Evolutionary conservation across 2,329 filamentous ascomycete species (phyloP).

Genomic region (Aspergillus neotritici): DNA sequence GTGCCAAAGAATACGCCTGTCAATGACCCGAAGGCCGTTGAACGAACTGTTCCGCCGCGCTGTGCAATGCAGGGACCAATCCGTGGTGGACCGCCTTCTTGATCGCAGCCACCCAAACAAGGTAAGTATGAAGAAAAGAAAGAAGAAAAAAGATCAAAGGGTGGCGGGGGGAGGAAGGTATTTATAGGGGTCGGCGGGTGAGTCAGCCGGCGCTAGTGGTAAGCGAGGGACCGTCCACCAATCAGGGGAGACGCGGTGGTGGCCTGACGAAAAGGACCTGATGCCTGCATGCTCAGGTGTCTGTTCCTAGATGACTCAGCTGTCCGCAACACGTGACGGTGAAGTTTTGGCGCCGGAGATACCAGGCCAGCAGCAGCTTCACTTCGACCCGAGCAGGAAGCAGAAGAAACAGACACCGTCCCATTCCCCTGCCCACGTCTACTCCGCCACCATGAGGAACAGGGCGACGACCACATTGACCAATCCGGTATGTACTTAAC

Average conservation of each 20-base stretch:
- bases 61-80: constrained; percentile 55
- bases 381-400: constrained; percentile 6
- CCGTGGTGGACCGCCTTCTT: constrained; percentile 42
- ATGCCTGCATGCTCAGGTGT: constrained; percentile 13
- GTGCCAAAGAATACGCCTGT: constrained; percentile 49
- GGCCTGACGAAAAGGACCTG: background rate
- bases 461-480: constrained; percentile 39
- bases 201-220: constrained; percentile 17
- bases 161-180: constrained; percentile 6
- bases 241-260: constrained; percentile 4
- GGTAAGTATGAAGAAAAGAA: constrained; percentile 49
- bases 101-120: constrained; percentile 47
- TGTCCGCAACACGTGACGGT: constrained; percentile 8
- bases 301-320: background rate
- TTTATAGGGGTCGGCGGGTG: constrained; percentile 26
- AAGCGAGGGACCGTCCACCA: constrained; percentile 24
- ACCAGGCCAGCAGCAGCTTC: constrained; percentile 5
- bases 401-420: background rate
- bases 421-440: constrained; percentile 6
- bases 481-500: constrained; percentile 30
- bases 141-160: constrained; percentile 27
- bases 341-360: constrained; percentile 29
- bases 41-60: constrained; percentile 47
- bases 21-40: constrained; percentile 47
- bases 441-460: constrained; percentile 40